These are phyloP conservation scores for Colletotrichum sp. DNA, from an alignment of 2,329 filamentous ascomycete species.

Conservation along the genomic window DNA sequence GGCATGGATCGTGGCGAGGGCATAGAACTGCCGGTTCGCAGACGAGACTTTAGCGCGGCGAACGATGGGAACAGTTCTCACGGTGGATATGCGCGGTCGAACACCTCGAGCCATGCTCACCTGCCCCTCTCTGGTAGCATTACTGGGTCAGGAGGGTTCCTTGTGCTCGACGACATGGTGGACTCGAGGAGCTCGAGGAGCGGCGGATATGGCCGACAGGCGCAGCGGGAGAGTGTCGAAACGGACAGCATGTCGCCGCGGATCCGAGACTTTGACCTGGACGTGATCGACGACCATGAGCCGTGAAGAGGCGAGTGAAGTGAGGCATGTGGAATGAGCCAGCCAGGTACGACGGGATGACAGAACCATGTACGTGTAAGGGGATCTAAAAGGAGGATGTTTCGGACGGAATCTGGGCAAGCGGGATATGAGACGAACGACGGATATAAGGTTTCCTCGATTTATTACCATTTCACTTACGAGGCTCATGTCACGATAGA, in stretches of 20 bases:
- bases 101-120: slow-evolving; percentile 11
- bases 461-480: not conserved
- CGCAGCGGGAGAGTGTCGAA: slow-evolving; percentile 23
- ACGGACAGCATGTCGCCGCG: slow-evolving; percentile 29
- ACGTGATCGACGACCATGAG: slow-evolving; percentile 35
- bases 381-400: not conserved
- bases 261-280: slow-evolving; percentile 43
- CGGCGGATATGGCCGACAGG: not conserved
- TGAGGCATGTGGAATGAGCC: not conserved
- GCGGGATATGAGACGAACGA: not conserved
- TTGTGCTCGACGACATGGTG: slow-evolving; percentile 28
- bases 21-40: slow-evolving; percentile 25
- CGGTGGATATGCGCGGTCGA: slow-evolving; percentile 20
- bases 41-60: slow-evolving; percentile 10
- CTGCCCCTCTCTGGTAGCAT: slow-evolving; percentile 18
- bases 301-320: slow-evolving; percentile 16
- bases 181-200: slow-evolving; percentile 25
- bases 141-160: slow-evolving; percentile 23
- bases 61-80: slow-evolving; percentile 7
- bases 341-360: not conserved
- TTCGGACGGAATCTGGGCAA: not conserved
- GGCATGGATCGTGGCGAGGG: slow-evolving; percentile 29
- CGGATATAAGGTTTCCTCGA: not conserved
- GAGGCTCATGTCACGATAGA: not conserved
- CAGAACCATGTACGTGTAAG: not conserved